Evolutionary conservation across 768 basidiomycete species (phyloP).

Genomic region (Lentinula edodes): DNA sequence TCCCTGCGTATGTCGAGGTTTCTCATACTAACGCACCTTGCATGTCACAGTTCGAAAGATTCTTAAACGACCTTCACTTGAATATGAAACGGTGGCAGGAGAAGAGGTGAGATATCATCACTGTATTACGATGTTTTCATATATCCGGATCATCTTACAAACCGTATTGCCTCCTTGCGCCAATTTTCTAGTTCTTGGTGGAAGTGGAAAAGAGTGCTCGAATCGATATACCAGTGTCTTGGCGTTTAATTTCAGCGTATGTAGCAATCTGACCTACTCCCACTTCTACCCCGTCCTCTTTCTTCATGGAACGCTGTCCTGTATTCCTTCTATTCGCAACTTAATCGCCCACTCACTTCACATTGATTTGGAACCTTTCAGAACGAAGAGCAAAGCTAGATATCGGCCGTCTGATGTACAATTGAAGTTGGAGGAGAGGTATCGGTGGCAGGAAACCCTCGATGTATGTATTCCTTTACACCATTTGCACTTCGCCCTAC

Average conservation of each 20-base stretch:
- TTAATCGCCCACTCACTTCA: not conserved
- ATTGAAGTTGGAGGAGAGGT: conserved; percentile 60
- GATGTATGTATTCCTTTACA: conserved; percentile 24
- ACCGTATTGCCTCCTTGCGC: too few species aligned
- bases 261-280: not conserved
- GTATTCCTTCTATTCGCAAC: too few species aligned
- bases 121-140: too few species aligned
- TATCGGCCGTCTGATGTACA: conserved; percentile 72
- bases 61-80: conserved; percentile 65
- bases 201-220: conserved; percentile 59
- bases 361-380: conserved; percentile 18
- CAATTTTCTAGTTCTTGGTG: conserved; percentile 56
- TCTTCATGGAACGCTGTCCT: too few species aligned
- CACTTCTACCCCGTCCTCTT: too few species aligned
- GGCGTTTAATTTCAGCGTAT: conserved; percentile 67
- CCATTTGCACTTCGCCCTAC: not conserved
- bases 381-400: conserved; percentile 67
- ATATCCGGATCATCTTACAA: too few species aligned
- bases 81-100: conserved; percentile 60
- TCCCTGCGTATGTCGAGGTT: not conserved
- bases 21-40: not conserved
- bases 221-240: conserved; percentile 48
- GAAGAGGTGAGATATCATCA: conserved; percentile 53
- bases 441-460: conserved; percentile 70
- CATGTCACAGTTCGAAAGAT: conserved; percentile 55